phyloP scores from a whole-genome alignment of 179 eudicot species.

The Silene vulgaris region DNA sequence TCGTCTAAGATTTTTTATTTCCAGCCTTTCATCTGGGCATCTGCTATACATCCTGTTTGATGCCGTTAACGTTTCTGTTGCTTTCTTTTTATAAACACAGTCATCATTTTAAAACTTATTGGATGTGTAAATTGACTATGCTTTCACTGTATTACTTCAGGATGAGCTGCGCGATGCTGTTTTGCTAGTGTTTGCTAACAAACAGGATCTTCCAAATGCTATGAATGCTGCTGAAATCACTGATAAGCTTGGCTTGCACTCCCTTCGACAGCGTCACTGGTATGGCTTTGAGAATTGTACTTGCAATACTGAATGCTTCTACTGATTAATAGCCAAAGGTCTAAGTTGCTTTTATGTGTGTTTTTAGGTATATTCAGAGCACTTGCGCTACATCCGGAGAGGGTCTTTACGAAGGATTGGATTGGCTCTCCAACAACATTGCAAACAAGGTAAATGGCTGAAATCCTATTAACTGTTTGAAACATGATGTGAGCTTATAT shows the following conservation, averaged over 20 bases:
- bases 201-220: conserved; percentile 83
- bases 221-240: conserved; percentile 95
- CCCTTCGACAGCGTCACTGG: conserved; percentile 93
- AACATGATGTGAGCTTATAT: not conserved
- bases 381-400: conserved; percentile 15
- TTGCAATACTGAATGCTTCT: not conserved
- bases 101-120: not conserved
- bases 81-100: not conserved
- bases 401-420: conserved; percentile 14
- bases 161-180: conserved; percentile 90
- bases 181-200: conserved; percentile 81
- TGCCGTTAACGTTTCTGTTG: not conserved
- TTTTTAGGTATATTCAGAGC: conserved; percentile 57
- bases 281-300: conserved; percentile 22
- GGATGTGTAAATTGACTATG: not conserved
- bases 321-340: not conserved
- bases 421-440: conserved; percentile 27
- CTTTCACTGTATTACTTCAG: conserved; percentile 30
- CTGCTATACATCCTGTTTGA: not conserved
- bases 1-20: not conserved
- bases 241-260: conserved; percentile 84
- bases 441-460: conserved; percentile 56
- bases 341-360: not conserved
- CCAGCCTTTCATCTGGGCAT: not conserved
- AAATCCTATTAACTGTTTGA: not conserved